These are phyloP conservation scores for Pichia sp. DNA, from an alignment of 1,139 yeast genomes.

Conservation along the genomic window DNA sequence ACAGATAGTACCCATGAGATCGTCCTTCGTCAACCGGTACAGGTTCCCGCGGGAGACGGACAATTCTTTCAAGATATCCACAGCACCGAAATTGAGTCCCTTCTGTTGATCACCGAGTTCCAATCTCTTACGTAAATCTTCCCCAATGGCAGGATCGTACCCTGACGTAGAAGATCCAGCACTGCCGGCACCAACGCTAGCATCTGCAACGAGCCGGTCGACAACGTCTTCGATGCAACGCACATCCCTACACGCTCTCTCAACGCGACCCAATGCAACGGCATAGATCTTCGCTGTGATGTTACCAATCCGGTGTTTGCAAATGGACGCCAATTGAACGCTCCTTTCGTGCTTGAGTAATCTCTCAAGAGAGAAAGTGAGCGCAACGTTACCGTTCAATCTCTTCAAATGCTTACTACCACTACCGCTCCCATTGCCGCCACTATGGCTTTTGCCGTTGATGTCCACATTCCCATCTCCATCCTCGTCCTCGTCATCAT, in stretches of 20 bases:
- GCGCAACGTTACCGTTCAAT: conserved; percentile 43
- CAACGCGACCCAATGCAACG: conserved; percentile 50
- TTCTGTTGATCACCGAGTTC: conserved; percentile 23
- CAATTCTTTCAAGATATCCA: conserved; percentile 44
- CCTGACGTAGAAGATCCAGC: conserved; percentile 23
- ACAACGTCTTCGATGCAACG: conserved; percentile 21
- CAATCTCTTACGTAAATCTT: conserved; percentile 16
- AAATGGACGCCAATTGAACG: conserved; percentile 54
- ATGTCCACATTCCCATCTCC: conserved; percentile 6
- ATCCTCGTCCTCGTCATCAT: conserved; percentile 16
- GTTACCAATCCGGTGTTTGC: conserved; percentile 63
- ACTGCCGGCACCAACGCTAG: conserved; percentile 14
- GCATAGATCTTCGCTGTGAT: conserved; percentile 61
- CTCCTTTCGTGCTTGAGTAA: conserved; percentile 64
- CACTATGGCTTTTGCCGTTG: background rate
- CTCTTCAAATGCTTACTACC: conserved; percentile 9
- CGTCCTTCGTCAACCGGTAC: conserved; percentile 21
- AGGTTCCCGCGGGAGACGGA: conserved; percentile 32
- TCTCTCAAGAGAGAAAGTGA: conserved; percentile 60
- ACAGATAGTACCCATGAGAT: conserved; percentile 43
- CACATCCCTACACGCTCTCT: conserved; percentile 44
- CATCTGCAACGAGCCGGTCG: conserved; percentile 22
- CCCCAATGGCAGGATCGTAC: conserved; percentile 22
- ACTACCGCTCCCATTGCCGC: background rate
- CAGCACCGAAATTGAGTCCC: conserved; percentile 36